phyloP scores from a whole-genome alignment of 495 filamentous ascomycete genomes.

The Echria macrotheca region DNA sequence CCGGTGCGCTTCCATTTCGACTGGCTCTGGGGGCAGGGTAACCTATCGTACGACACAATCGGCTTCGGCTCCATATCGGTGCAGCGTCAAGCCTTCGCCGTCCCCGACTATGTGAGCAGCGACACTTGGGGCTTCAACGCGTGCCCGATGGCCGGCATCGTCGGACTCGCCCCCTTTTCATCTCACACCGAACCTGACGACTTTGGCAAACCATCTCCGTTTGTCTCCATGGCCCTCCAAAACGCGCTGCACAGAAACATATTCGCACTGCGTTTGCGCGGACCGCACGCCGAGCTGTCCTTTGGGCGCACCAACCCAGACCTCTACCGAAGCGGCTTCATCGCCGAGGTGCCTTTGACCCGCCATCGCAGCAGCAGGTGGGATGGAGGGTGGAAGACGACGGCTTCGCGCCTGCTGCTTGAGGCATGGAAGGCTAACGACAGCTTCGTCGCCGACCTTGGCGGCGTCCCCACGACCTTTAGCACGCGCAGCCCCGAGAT shows the following conservation, averaged over 20 bases:
- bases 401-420: background rate
- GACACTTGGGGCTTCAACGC: background rate
- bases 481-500: background rate
- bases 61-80: background rate
- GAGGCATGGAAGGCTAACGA: background rate
- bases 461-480: background rate
- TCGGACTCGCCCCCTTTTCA: background rate
- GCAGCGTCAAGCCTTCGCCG: background rate
- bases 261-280: background rate
- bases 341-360: background rate
- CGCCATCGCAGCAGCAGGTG: background rate
- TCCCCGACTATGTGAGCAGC: background rate
- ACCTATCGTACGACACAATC: background rate
- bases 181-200: background rate
- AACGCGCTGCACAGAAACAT: background rate
- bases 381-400: background rate
- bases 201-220: background rate
- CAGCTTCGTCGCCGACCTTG: background rate
- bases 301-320: background rate
- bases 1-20: background rate
- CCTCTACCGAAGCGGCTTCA: background rate
- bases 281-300: background rate
- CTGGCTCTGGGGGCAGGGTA: background rate
- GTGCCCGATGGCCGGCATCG: slow-evolving; percentile 1
- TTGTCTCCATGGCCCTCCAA: background rate